Conservation (phyloP, 1,284 basidiomycete genomes). For the Rhodotorula sp. region DNA sequence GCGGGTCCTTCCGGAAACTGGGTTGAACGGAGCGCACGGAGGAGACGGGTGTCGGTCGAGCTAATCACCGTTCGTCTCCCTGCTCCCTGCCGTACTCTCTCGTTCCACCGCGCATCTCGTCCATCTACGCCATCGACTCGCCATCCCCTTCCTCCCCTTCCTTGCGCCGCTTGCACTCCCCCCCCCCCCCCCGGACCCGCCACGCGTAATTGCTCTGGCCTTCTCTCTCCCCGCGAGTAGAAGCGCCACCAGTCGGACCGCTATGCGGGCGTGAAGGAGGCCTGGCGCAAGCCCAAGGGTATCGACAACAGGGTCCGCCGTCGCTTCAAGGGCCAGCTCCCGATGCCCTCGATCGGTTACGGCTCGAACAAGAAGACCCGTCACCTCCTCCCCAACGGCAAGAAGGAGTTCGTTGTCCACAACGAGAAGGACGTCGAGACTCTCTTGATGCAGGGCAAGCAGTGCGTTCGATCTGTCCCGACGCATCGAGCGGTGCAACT, state of each 20-base stretch:
- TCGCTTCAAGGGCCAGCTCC: conserved; percentile 74
- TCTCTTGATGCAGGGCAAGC: conserved; percentile 95
- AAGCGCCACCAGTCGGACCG: conserved; percentile 97
- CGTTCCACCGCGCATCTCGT: too few relatives aligned
- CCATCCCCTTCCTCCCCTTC: too few relatives aligned
- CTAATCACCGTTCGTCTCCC: not conserved
- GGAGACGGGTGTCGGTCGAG: too few relatives aligned
- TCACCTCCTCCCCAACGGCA: conserved; percentile 87
- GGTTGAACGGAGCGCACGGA: not conserved
- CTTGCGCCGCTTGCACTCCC: not conserved
- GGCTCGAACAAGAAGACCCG: conserved; percentile 69
- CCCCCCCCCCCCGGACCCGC: not conserved
- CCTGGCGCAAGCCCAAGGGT: conserved; percentile 71
- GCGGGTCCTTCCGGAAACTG: not conserved
- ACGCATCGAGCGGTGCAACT: too few relatives aligned
- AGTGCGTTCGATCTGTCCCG: not conserved
- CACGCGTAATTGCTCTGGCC: not conserved
- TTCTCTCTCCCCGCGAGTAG: conserved; percentile 28
- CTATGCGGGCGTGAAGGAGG: conserved; percentile 90
- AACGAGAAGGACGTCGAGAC: conserved; percentile 89
- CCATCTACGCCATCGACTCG: too few relatives aligned
- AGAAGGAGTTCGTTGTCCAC: conserved; percentile 77
- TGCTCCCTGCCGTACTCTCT: not conserved
- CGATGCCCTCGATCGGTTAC: conserved; percentile 80
- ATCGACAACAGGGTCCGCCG: conserved; percentile 56